phyloP scores from a whole-genome alignment of 2,329 filamentous ascomycete species.

The Fusarium sp. region DNA sequence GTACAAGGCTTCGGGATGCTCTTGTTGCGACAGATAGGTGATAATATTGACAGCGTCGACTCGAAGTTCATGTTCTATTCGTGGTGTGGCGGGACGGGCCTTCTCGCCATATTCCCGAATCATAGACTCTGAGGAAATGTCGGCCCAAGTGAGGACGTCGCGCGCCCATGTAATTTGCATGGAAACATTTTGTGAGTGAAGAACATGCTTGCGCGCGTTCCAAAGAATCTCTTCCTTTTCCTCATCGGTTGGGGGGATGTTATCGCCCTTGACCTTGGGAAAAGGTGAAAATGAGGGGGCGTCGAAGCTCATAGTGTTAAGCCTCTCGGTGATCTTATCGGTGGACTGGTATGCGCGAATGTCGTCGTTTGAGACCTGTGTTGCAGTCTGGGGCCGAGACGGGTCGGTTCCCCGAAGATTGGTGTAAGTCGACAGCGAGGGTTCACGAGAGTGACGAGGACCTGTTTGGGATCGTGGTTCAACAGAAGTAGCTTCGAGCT shows the following conservation, averaged over 20 bases:
- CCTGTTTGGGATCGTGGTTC: conserved; percentile 51
- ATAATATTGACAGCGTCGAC: conserved; percentile 93
- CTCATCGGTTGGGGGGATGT: conserved; percentile 93
- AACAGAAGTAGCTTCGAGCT: conserved; percentile 76
- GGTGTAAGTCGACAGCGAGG: conserved; percentile 58
- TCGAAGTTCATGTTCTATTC: conserved; percentile 87
- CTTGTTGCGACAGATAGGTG: conserved; percentile 87
- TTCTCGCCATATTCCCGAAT: conserved; percentile 68
- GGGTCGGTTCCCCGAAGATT: conserved; percentile 47
- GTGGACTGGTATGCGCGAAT: conserved; percentile 54
- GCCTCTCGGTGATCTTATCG: conserved; percentile 51
- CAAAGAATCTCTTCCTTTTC: conserved; percentile 93
- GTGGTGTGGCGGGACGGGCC: conserved; percentile 80
- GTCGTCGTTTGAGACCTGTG: conserved; percentile 54
- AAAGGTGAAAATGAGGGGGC: conserved; percentile 91
- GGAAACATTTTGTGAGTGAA: conserved; percentile 93
- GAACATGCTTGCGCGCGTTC: conserved; percentile 82
- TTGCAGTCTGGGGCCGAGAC: conserved; percentile 48
- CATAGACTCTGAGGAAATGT: conserved; percentile 82
- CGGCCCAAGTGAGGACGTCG: conserved; percentile 89
- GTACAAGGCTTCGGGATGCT: conserved; percentile 93
- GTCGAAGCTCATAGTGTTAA: conserved; percentile 62
- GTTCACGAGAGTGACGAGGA: conserved; percentile 57
- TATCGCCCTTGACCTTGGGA: conserved; percentile 85
- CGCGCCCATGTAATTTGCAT: conserved; percentile 98